Conservation (phyloP, 257 asterid species). For the Lycium barbarum region DNA sequence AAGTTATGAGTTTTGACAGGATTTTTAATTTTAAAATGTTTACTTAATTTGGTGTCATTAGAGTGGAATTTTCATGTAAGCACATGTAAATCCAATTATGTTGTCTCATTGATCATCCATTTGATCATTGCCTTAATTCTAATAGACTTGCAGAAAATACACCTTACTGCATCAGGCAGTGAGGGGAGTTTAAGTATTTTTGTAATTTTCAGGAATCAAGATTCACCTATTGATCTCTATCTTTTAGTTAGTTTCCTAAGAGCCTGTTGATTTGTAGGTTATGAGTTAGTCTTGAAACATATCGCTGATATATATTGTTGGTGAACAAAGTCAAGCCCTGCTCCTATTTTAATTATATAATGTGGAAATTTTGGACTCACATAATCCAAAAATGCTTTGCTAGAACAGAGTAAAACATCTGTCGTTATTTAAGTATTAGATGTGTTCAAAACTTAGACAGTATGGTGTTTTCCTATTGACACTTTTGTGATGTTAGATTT, state of each 20-base stretch:
- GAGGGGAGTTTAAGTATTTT: not conserved
- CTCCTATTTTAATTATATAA: too few relatives aligned
- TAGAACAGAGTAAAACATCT: too few relatives aligned
- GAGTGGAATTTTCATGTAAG: not conserved
- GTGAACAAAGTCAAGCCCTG: too few relatives aligned
- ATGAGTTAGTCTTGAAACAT: not conserved
- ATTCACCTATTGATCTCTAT: not conserved
- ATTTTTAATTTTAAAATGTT: not conserved
- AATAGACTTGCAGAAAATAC: not conserved
- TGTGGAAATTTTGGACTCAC: too few relatives aligned
- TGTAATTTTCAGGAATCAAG: not conserved
- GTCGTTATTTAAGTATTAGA: too few relatives aligned
- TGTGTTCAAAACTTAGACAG: too few relatives aligned
- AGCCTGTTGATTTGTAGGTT: not conserved
- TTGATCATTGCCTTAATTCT: not conserved
- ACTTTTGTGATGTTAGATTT: too few relatives aligned
- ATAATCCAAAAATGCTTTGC: too few relatives aligned
- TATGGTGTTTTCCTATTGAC: too few relatives aligned
- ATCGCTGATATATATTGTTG: constrained; percentile 22
- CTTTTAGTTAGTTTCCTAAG: not conserved
- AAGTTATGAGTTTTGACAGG: too few relatives aligned
- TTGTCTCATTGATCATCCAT: not conserved
- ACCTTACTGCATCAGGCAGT: not conserved
- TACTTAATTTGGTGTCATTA: not conserved
- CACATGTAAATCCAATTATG: not conserved